These are phyloP conservation scores for Vitellaria paradoxa DNA, from an alignment of 179 eudicot species.

Conservation along the genomic window DNA sequence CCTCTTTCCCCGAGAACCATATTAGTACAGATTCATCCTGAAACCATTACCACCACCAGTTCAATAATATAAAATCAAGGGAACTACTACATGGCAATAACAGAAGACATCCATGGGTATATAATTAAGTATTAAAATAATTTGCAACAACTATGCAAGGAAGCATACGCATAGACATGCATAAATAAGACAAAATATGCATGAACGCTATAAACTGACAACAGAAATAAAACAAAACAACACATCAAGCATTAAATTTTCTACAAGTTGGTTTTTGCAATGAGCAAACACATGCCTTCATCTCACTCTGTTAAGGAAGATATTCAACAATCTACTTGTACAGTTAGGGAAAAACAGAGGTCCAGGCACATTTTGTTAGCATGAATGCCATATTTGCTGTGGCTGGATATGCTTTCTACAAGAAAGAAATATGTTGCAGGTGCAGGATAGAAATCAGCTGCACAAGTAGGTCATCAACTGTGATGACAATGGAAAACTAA, in stretches of 20 bases:
- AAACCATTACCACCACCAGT: slow-evolving; percentile 24
- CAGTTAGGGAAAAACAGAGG: neutral
- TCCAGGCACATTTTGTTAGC: neutral
- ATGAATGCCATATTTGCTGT: neutral
- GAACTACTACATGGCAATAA: neutral
- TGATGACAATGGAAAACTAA: neutral
- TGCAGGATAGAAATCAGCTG: neutral
- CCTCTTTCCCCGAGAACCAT: slow-evolving; percentile 97
- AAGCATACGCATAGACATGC: slow-evolving; percentile 6
- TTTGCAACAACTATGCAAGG: neutral
- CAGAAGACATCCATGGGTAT: neutral
- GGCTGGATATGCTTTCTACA: neutral
- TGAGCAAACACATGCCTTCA: neutral
- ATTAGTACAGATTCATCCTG: slow-evolving; percentile 93
- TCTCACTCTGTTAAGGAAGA: neutral
- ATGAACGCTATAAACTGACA: neutral
- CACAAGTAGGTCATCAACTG: neutral
- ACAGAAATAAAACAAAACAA: neutral
- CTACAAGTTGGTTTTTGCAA: neutral
- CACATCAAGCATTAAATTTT: neutral
- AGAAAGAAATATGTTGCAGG: neutral
- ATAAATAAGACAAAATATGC: neutral
- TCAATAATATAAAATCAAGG: slow-evolving; percentile 5
- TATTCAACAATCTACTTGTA: neutral
- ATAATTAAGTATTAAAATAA: neutral